A percentile compares a stretch with the other conserved stretches of the same genome.
Conservation (phyloP, 2,329 filamentous ascomycete genomes). For the Stagonosporopsis rhizophila region DNA sequence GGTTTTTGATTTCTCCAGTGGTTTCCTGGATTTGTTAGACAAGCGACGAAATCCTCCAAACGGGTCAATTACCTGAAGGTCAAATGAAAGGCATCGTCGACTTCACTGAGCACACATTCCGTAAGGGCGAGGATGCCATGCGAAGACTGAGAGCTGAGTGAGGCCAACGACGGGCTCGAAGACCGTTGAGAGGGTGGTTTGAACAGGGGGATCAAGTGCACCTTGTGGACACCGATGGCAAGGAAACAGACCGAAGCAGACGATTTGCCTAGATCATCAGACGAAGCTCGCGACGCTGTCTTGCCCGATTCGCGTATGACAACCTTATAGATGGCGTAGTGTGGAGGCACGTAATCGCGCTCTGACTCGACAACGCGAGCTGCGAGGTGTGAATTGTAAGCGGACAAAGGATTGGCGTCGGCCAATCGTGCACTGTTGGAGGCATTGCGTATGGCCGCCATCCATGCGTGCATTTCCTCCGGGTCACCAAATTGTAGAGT, state of each 20-base stretch:
- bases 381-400: constrained; percentile 67
- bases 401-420: constrained; percentile 62
- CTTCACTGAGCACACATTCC: constrained; percentile 64
- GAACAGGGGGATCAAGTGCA: constrained; percentile 71
- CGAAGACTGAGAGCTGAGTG: constrained; percentile 60
- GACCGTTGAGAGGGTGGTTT: constrained; percentile 62
- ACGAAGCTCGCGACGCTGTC: constrained; percentile 63
- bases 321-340: constrained; percentile 73
- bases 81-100: constrained; percentile 71
- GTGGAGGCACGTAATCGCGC: constrained; percentile 71
- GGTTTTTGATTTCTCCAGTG: constrained; percentile 62
- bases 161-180: constrained; percentile 61
- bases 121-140: constrained; percentile 70
- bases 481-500: constrained; percentile 70
- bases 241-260: constrained; percentile 72
- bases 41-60: too few relatives aligned
- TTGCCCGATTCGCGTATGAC: constrained; percentile 68
- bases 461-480: constrained; percentile 71
- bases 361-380: constrained; percentile 69
- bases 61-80: constrained; percentile 61
- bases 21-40: constrained; percentile 51
- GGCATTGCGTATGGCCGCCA: constrained; percentile 66
- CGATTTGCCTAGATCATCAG: constrained; percentile 71
- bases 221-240: constrained; percentile 71
- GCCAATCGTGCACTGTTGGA: constrained; percentile 62